Evolutionary conservation across 2,329 filamentous ascomycete species (phyloP).

Genomic region (Anthostomella pinea): DNA sequence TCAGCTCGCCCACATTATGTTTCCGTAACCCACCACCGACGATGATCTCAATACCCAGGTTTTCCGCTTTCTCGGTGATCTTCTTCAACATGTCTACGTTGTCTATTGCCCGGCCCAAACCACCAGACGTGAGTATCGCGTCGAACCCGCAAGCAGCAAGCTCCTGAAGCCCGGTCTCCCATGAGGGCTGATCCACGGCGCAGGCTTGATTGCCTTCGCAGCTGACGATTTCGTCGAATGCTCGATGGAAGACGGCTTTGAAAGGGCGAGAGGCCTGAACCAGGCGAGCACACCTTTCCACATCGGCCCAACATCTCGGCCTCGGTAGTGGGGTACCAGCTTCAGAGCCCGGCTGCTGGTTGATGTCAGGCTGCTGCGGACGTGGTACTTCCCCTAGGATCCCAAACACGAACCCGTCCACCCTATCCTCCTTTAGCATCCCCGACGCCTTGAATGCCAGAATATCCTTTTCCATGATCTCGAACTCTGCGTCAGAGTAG

Average conservation of each 20-base stretch:
- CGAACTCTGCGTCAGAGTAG: constrained; percentile 45
- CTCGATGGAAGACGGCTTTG: constrained; percentile 53
- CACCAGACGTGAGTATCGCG: constrained; percentile 53
- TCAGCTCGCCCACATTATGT: constrained; percentile 35
- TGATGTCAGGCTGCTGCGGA: too few relatives aligned
- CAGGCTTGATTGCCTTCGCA: constrained; percentile 4
- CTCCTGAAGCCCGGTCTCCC: constrained; percentile 31
- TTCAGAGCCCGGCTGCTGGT: background rate
- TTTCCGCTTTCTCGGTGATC: constrained; percentile 32
- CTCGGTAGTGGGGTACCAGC: background rate
- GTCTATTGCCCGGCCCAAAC: constrained; percentile 38
- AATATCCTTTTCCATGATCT: constrained; percentile 42
- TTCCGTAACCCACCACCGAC: constrained; percentile 51
- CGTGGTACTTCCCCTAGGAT: constrained; percentile 31
- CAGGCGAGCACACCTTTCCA: constrained; percentile 38
- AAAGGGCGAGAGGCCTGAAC: constrained; percentile 41
- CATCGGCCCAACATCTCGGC: constrained; percentile 35
- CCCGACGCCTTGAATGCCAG: constrained; percentile 35
- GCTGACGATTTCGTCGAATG: constrained; percentile 49
- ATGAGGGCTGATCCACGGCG: constrained; percentile 9
- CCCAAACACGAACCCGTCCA: constrained; percentile 59
- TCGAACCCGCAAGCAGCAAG: constrained; percentile 45
- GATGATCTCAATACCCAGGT: constrained; percentile 43
- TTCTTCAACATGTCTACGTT: constrained; percentile 38
- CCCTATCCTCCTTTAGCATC: constrained; percentile 37